phyloP scores from a whole-genome alignment of 495 filamentous ascomycete species.

The Talaromyces thailandensis region DNA sequence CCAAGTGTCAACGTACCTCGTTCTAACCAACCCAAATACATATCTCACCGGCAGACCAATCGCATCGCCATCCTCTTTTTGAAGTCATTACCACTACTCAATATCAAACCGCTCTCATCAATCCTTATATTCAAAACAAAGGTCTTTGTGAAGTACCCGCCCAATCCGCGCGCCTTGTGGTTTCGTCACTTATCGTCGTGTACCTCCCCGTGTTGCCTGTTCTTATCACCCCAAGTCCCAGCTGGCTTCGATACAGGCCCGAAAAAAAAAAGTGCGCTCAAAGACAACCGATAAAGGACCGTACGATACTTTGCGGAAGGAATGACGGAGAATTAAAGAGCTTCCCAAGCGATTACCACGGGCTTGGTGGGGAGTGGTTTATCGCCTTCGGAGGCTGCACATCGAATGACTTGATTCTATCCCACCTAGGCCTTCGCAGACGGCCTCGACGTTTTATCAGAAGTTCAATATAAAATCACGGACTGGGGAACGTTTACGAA shows the following conservation, averaged over 20 bases:
- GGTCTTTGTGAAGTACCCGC: neutral
- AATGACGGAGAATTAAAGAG: neutral
- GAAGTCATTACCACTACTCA: neutral
- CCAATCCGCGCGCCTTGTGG: neutral
- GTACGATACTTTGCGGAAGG: neutral
- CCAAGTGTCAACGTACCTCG: neutral
- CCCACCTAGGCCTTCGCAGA: slow-evolving; percentile 11
- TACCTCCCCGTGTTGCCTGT: neutral
- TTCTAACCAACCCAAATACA: neutral
- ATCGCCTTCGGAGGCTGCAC: slow-evolving; percentile 19
- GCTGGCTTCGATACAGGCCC: neutral
- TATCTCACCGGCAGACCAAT: neutral
- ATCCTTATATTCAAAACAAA: neutral
- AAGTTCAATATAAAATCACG: neutral
- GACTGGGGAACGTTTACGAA: neutral
- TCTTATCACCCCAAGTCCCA: neutral
- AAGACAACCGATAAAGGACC: too few relatives aligned
- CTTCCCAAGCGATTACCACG: slow-evolving; percentile 5
- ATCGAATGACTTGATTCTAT: slow-evolving; percentile 36
- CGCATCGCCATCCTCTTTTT: neutral
- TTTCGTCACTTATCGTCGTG: neutral
- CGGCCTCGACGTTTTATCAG: slow-evolving; percentile 6
- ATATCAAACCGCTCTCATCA: neutral
- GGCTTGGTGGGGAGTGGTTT: slow-evolving; percentile 5
- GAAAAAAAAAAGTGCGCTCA: neutral